Percentiles rank a stretch among this genome's conserved stretches.
phyloP scores from a whole-genome alignment of 1,284 basidiomycete genomes.

The Lentinula novae-zelandiae region DNA sequence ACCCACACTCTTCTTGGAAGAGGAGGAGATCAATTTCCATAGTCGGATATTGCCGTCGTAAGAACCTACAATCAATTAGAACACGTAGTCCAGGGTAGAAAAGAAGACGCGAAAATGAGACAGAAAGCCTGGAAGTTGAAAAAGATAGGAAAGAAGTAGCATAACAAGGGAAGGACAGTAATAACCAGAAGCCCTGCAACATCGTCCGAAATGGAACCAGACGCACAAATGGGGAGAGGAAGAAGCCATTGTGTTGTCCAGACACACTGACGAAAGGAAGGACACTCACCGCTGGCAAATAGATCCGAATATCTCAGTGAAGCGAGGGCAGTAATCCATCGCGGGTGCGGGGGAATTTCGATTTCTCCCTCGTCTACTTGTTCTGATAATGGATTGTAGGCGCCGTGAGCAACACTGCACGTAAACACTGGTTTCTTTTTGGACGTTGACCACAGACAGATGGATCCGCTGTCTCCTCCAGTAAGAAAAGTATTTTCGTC shows the following conservation, averaged over 20 bases:
- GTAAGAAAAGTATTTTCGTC: slow-evolving; percentile 92
- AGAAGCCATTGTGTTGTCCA: too few species aligned
- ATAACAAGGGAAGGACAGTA: not conserved
- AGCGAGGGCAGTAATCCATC: slow-evolving; percentile 89
- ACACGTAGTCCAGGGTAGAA: slow-evolving; percentile 9
- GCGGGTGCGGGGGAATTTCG: slow-evolving; percentile 36
- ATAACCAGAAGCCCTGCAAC: not conserved
- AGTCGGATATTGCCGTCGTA: slow-evolving; percentile 88
- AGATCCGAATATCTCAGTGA: slow-evolving; percentile 86
- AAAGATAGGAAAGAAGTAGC: not conserved
- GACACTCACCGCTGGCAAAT: slow-evolving; percentile 76
- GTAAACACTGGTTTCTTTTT: slow-evolving; percentile 97
- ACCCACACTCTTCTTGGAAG: not conserved
- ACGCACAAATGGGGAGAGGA: too few species aligned
- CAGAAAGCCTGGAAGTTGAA: not conserved
- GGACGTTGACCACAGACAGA: slow-evolving; percentile 88
- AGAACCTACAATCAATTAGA: slow-evolving; percentile 55
- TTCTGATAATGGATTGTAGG: slow-evolving; percentile 69
- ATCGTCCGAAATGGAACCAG: not conserved
- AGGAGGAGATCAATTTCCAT: slow-evolving; percentile 73
- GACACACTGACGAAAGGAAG: not conserved
- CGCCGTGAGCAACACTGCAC: slow-evolving; percentile 82
- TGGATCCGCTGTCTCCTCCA: slow-evolving; percentile 95
- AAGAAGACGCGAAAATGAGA: not conserved
- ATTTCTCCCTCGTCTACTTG: slow-evolving; percentile 44